These are phyloP conservation scores for Raffaelea ambrosiae DNA, from an alignment of 2,329 filamentous ascomycete species.

Conservation along the genomic window DNA sequence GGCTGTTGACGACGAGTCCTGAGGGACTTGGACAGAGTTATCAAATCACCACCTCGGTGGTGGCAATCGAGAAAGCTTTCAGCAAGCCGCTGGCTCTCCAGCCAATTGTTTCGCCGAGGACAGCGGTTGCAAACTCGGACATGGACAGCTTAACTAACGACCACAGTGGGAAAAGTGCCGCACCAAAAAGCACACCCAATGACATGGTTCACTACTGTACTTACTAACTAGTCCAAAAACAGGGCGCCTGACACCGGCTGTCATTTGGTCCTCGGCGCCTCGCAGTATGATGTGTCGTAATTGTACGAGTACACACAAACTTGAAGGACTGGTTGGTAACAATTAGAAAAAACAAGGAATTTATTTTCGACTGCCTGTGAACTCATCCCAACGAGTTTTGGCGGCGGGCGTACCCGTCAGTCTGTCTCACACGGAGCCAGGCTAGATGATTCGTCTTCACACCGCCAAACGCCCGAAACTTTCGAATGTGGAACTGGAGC, in stretches of 20 bases:
- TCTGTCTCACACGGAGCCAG: too few species aligned
- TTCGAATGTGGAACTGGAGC: too few species aligned
- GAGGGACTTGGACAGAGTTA: not conserved
- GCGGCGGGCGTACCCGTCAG: too few species aligned
- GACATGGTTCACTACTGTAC: not conserved
- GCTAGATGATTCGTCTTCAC: too few species aligned
- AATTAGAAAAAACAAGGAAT: not conserved
- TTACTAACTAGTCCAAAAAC: not conserved
- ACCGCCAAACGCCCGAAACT: too few species aligned
- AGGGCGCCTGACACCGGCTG: too few species aligned
- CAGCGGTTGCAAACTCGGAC: not conserved
- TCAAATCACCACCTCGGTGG: not conserved
- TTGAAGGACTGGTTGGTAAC: not conserved
- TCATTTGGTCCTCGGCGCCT: too few species aligned
- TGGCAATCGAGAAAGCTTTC: not conserved
- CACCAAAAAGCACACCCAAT: not conserved
- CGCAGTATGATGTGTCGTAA: too few species aligned
- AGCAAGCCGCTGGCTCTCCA: too few species aligned
- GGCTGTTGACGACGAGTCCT: not conserved
- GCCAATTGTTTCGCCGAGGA: too few species aligned
- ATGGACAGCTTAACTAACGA: not conserved
- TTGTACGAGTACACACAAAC: not conserved
- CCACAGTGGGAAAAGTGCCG: not conserved
- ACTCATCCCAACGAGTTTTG: not conserved
- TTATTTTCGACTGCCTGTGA: not conserved